phyloP scores from a whole-genome alignment of 179 eudicot genomes.

The Nepenthes alata region DNA sequence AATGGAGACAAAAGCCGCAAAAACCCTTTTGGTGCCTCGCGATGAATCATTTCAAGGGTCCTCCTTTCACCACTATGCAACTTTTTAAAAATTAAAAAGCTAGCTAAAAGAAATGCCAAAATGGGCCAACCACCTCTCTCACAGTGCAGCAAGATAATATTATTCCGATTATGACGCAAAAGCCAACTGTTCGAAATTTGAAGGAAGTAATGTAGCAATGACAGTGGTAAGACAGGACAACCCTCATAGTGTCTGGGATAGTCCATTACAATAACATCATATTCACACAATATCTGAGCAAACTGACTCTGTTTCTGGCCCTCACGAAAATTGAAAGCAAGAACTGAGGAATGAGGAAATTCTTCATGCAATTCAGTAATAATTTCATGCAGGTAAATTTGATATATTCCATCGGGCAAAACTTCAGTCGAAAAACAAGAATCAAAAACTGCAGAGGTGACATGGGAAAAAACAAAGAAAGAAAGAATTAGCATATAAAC shows the following conservation, averaged over 20 bases:
- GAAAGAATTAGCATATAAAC: conserved; percentile 5
- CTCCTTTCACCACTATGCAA: conserved; percentile 62
- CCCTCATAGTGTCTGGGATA: conserved; percentile 95
- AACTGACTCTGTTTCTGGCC: conserved; percentile 83
- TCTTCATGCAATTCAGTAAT: conserved; percentile 68
- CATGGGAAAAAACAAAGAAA: conserved; percentile 2
- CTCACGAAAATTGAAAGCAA: conserved; percentile 91
- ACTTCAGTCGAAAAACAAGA: conserved; percentile 96
- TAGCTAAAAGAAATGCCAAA: conserved; percentile 66
- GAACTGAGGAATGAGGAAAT: conserved; percentile 78
- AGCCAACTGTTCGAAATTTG: conserved; percentile 80
- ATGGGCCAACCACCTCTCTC: conserved; percentile 97
- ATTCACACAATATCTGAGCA: conserved; percentile 74
- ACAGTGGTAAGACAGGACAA: conserved; percentile 73
- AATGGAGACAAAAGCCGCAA: conserved; percentile 65
- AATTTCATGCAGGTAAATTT: conserved; percentile 79
- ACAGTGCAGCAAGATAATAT: conserved; percentile 83
- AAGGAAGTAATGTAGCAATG: conserved; percentile 75
- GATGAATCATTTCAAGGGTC: conserved; percentile 84
- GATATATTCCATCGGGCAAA: conserved; percentile 74
- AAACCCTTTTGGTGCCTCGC: conserved; percentile 90
- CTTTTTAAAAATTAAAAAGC: conserved; percentile 67
- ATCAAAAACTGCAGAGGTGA: conserved; percentile 74
- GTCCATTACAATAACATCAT: conserved; percentile 86
- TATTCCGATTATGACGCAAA: conserved; percentile 52